Evolutionary conservation across 345 rosid species (phyloP), one percentile per base, ranked within the genome.

Genomic region (Gossypium bickii): DNA sequence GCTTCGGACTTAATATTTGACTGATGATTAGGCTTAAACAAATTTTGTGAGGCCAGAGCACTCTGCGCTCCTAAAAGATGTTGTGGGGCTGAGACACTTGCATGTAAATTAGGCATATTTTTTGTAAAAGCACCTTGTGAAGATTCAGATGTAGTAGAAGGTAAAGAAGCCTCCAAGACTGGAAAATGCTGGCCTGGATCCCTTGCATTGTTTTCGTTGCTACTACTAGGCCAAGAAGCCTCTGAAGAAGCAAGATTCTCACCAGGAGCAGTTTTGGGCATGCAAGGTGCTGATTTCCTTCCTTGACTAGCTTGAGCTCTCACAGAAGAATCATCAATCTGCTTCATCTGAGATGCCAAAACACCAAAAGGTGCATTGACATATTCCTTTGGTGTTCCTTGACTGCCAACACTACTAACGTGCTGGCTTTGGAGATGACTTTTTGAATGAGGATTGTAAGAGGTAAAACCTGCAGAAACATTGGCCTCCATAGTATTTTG

Each of bases 401-500:
- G 85, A 71, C 80, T 84, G 79, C 72, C 81, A 61, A 79, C 73
- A 83, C 62, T 82, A 78, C 68, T 55, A 72, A 79, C 73, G 58
- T 74, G 84, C 79, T 80, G 87, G 71, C 72, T 81, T 74, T 83
- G 89, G 75, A 78, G 74, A 79, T 80, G 77, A 77, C 80, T 85
- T 82, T 81, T 81, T 52, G 86, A 65, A 82, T 81, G 78, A 55
- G 91, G 82, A 80, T 85, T 83, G 56, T 85, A 83, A 60, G 89
- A 75, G 44, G 79, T 55, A 1, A 77, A 34, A 67, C 80, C 80
- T 24, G 75, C 27, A 71, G 85, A 65, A 47, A 78, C 72, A 17
- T 77, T 82, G 65, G 78, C 83, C 49, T 76, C 81, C 55, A 63
- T 63, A 56, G 73, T 74, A 77, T 67, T 64, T 18, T 70, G 79